A percentile compares a stretch with the other conserved stretches of the same genome.
These are phyloP conservation scores for Stachybotrys chartarum DNA, from an alignment of 2,329 filamentous ascomycete species.

Conservation along the genomic window DNA sequence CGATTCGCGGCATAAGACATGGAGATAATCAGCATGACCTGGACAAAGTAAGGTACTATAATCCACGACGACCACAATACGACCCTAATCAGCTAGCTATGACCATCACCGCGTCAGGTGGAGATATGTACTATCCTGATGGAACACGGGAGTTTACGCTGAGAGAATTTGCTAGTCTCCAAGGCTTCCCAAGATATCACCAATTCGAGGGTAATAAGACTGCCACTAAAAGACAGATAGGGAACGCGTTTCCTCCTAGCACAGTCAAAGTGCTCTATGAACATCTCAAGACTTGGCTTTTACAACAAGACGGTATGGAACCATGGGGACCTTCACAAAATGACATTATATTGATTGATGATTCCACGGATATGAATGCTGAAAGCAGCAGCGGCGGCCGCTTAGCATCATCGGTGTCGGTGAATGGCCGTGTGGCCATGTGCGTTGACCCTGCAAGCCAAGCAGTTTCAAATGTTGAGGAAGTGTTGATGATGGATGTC, in stretches of 20 bases:
- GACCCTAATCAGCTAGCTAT: conserved; percentile 39
- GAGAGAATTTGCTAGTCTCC: conserved; percentile 61
- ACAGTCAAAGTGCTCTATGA: conserved; percentile 42
- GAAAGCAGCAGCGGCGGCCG: not conserved
- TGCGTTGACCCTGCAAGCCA: no score
- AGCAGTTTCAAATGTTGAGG: conserved; percentile 2
- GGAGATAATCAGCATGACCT: conserved; percentile 34
- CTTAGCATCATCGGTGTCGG: no score
- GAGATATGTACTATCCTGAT: conserved; percentile 56
- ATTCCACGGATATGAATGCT: not conserved
- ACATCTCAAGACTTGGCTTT: conserved; percentile 39
- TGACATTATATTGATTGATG: not conserved
- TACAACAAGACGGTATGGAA: conserved; percentile 31
- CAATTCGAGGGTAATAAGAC: conserved; percentile 40
- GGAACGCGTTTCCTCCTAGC: conserved; percentile 68
- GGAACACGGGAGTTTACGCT: conserved; percentile 57
- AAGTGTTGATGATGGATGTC: conserved; percentile 15
- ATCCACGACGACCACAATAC: conserved; percentile 29
- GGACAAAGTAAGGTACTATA: conserved; percentile 13
- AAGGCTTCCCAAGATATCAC: conserved; percentile 60
- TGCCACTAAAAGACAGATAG: conserved; percentile 57
- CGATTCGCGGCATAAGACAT: conserved; percentile 26
- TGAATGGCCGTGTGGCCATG: no score
- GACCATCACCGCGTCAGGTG: conserved; percentile 60
- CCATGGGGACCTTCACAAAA: not conserved